A percentile compares a stretch with the other conserved stretches of the same genome.
Conservation (phyloP, 352 stramenopile genomes). For the Pythium sukuiense region DNA sequence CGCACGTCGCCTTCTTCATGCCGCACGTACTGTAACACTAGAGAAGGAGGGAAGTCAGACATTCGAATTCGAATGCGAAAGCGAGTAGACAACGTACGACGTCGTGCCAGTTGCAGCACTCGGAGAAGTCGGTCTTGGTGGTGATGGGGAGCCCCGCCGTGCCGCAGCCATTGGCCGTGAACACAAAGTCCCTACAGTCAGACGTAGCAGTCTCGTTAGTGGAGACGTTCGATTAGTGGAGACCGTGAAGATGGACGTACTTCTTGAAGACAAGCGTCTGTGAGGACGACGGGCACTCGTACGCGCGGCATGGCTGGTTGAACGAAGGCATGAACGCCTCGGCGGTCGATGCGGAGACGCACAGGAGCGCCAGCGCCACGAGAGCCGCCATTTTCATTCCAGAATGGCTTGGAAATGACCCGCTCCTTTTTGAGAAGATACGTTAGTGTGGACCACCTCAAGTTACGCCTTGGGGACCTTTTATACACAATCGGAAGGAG, state of each 20-base stretch:
- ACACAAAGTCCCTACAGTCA: slow-evolving; percentile 54
- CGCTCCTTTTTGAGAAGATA: not conserved
- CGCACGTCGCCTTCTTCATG: slow-evolving; percentile 70
- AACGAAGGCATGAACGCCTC: not conserved
- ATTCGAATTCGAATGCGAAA: slow-evolving; percentile 1
- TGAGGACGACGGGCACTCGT: not conserved
- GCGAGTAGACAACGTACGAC: slow-evolving; percentile 36
- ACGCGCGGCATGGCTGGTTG: slow-evolving; percentile 2
- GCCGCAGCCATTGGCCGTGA: slow-evolving; percentile 76
- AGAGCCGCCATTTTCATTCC: not conserved
- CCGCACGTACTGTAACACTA: slow-evolving; percentile 83
- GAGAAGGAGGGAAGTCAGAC: slow-evolving; percentile 1
- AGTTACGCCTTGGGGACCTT: not conserved
- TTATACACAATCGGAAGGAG: not conserved
- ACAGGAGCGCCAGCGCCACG: not conserved
- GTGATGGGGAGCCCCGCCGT: slow-evolving; percentile 58
- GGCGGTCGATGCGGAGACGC: not conserved
- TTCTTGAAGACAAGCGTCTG: slow-evolving; percentile 1
- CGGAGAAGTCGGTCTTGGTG: slow-evolving; percentile 45
- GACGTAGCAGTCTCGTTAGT: not conserved
- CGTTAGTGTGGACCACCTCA: not conserved
- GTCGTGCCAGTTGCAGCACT: slow-evolving; percentile 85
- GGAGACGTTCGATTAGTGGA: too few relatives aligned
- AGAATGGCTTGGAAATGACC: not conserved
- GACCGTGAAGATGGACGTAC: not conserved